phyloP scores from a whole-genome alignment of 805 yeast species.

The Spathaspora passalidarum region DNA sequence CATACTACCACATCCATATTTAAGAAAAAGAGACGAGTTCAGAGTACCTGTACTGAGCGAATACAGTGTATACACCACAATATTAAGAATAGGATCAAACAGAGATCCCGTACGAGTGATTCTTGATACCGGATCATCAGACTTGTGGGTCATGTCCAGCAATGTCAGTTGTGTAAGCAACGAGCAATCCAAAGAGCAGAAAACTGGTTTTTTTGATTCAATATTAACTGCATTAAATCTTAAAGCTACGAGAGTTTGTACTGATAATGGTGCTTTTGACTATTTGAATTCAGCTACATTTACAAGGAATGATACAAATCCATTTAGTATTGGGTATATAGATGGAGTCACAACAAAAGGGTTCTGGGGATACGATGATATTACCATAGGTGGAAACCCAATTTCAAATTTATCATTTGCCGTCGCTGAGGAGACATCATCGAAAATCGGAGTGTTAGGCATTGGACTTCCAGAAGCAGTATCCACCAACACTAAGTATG shows the following conservation, averaged over 20 bases:
- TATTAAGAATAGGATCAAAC: conserved; percentile 16
- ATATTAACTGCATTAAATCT: background rate
- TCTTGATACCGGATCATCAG: conserved; percentile 17
- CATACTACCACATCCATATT: background rate
- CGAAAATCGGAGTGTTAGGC: conserved; percentile 69
- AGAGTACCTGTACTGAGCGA: background rate
- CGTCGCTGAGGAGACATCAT: conserved; percentile 61
- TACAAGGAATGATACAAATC: conserved; percentile 37
- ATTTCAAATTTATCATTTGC: conserved; percentile 64
- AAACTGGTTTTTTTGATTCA: background rate
- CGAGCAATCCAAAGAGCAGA: background rate
- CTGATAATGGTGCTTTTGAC: conserved; percentile 48
- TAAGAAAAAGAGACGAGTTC: background rate
- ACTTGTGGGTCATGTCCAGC: conserved; percentile 16
- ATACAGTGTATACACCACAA: background rate
- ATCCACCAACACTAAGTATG: conserved; percentile 40
- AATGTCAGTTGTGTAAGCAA: conserved; percentile 8
- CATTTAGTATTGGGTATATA: conserved; percentile 45
- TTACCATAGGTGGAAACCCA: conserved; percentile 48
- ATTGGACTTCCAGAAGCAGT: conserved; percentile 70
- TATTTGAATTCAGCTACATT: conserved; percentile 37
- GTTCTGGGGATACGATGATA: conserved; percentile 60
- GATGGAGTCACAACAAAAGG: conserved; percentile 50
- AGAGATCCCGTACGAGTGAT: conserved; percentile 13
- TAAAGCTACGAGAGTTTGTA: conserved; percentile 30